phyloP scores from a whole-genome alignment of 129 eudicot genomes.

The Chrysanthemum lavandulifolium region DNA sequence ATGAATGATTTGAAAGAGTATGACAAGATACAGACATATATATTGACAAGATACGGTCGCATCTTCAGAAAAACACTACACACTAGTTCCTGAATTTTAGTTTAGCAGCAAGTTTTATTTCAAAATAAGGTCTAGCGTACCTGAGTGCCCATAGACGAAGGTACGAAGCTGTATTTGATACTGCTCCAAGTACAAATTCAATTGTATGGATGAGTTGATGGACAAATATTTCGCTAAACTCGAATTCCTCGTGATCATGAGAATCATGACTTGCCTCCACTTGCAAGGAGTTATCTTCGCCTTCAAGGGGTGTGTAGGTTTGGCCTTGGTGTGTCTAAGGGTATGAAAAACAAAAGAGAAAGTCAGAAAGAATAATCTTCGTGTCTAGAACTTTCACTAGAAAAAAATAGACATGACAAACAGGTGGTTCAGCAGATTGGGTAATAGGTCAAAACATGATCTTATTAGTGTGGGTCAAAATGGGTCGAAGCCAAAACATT shows the following conservation, averaged over 20 bases:
- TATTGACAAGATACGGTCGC: not conserved
- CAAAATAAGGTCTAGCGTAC: slow-evolving; percentile 33
- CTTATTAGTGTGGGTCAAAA: not conserved
- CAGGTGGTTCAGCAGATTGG: not conserved
- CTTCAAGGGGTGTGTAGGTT: slow-evolving; percentile 63
- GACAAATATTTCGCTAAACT: slow-evolving; percentile 91
- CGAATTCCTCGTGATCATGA: slow-evolving; percentile 88
- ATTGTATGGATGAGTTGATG: slow-evolving; percentile 97
- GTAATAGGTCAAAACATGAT: not conserved
- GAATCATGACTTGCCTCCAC: slow-evolving; percentile 53
- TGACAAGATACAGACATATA: not conserved
- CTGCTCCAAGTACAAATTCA: slow-evolving; percentile 98
- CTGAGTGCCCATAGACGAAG: slow-evolving; percentile 99
- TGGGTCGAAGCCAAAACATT: not conserved
- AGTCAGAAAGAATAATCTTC: not conserved
- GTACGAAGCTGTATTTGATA: slow-evolving; percentile 96
- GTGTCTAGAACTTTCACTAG: not conserved
- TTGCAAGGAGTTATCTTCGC: slow-evolving; percentile 63
- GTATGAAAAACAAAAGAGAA: not conserved
- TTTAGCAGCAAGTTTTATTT: not conserved
- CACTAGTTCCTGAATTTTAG: not conserved
- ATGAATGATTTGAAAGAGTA: not conserved
- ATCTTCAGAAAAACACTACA: not conserved
- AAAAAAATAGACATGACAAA: not conserved
- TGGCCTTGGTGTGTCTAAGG: slow-evolving; percentile 72